Evolutionary conservation across 148 eudicot species (phyloP).

Genomic region (Diospyros lotus): DNA sequence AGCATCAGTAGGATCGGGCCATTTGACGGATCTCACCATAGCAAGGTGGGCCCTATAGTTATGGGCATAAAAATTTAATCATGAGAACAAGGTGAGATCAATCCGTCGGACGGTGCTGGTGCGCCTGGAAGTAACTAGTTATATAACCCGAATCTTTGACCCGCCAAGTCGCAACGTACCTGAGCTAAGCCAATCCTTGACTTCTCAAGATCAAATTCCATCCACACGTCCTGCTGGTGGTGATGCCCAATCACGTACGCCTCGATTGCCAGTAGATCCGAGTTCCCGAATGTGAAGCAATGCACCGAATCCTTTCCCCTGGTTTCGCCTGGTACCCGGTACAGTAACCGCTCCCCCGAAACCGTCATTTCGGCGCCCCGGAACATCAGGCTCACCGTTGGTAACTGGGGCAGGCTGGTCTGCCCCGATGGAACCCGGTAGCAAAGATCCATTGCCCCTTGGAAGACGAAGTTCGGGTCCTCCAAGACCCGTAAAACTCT

Average conservation of each 20-base stretch:
- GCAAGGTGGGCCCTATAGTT: not conserved
- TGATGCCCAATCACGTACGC: slow-evolving; percentile 43
- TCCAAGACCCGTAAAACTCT: slow-evolving; percentile 23
- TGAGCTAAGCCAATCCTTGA: slow-evolving; percentile 45
- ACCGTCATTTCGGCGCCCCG: slow-evolving; percentile 39
- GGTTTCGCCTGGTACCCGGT: slow-evolving; percentile 31
- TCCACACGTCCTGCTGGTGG: slow-evolving; percentile 49
- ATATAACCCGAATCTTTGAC: slow-evolving; percentile 20
- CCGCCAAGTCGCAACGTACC: slow-evolving; percentile 34
- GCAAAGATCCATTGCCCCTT: slow-evolving; percentile 43
- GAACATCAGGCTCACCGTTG: slow-evolving; percentile 33
- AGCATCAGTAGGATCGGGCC: not conserved
- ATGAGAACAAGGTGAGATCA: too few species aligned
- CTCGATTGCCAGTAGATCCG: slow-evolving; percentile 36
- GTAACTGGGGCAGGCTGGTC: slow-evolving; percentile 26
- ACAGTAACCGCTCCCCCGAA: slow-evolving; percentile 31
- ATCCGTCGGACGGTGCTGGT: too few species aligned
- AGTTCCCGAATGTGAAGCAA: slow-evolving; percentile 48
- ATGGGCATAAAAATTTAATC: too few species aligned
- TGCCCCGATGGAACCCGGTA: slow-evolving; percentile 25
- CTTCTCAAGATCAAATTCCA: slow-evolving; percentile 47
- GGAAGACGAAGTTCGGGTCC: slow-evolving; percentile 34
- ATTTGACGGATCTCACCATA: not conserved
- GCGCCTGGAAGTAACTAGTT: not conserved
- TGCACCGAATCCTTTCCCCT: slow-evolving; percentile 31